Evolutionary conservation across 495 filamentous ascomycete genomes (phyloP).

Genomic region (Penicillium desertorum): DNA sequence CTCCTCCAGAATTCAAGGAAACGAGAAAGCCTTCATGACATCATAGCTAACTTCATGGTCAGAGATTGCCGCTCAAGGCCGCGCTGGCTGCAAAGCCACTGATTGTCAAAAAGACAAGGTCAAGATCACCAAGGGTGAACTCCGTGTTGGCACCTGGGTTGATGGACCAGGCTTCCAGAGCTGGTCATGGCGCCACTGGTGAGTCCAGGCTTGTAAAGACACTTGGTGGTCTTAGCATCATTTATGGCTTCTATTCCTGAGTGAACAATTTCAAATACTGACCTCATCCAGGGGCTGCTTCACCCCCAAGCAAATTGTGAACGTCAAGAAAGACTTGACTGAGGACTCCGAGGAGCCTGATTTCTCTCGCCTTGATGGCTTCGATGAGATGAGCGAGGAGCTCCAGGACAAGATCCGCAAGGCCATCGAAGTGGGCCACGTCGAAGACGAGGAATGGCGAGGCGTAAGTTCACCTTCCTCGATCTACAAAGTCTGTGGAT

Average conservation of each 20-base stretch:
- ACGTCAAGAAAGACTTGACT: constrained; percentile 28
- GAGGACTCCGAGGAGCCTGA: constrained; percentile 32
- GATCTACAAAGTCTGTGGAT: background rate
- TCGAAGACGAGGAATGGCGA: constrained; percentile 75
- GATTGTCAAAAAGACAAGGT: constrained; percentile 60
- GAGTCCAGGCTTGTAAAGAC: constrained; percentile 22
- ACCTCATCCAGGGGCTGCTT: constrained; percentile 67
- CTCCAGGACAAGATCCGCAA: constrained; percentile 60
- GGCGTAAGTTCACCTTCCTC: constrained; percentile 56
- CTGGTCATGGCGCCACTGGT: constrained; percentile 82
- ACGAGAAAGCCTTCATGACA: background rate
- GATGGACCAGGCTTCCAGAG: constrained; percentile 47
- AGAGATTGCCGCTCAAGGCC: constrained; percentile 62
- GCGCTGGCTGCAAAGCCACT: constrained; percentile 66
- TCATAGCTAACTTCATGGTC: constrained; percentile 19
- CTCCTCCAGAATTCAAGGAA: background rate
- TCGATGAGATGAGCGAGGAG: constrained; percentile 64
- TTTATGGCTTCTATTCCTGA: background rate
- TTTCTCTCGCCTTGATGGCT: constrained; percentile 62
- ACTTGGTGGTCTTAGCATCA: background rate
- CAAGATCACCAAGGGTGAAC: constrained; percentile 75
- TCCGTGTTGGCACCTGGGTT: constrained; percentile 70
- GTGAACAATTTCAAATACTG: background rate
- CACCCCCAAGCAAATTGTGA: constrained; percentile 61
- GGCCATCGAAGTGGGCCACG: constrained; percentile 67